Percentiles rank a stretch among this genome's conserved stretches.
phyloP scores from a whole-genome alignment of 1,284 basidiomycete species.

The Takashimella koratensis region DNA sequence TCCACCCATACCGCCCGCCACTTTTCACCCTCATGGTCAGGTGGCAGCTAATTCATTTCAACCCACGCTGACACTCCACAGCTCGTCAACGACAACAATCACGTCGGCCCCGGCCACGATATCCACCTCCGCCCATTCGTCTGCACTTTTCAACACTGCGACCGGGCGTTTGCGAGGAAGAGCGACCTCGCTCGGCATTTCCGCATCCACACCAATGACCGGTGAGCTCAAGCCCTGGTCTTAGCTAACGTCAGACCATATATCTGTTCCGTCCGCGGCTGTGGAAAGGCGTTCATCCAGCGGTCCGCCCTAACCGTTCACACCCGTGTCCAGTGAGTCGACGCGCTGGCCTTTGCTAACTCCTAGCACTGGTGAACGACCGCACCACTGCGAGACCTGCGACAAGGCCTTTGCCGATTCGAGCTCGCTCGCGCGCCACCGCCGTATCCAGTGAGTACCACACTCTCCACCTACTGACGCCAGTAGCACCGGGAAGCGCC shows the following conservation, averaged over 20 bases:
- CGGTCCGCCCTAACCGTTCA: constrained; percentile 50
- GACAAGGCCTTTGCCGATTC: constrained; percentile 57
- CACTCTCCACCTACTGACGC: neutral
- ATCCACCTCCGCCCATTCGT: constrained; percentile 38
- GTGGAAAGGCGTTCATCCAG: constrained; percentile 50
- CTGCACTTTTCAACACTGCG: constrained; percentile 47
- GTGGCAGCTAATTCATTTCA: no score
- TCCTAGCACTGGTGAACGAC: constrained; percentile 56
- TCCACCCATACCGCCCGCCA: no score
- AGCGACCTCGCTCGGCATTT: constrained; percentile 52
- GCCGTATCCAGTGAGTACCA: constrained; percentile 53
- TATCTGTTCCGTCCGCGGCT: constrained; percentile 35
- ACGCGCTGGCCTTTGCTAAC: constrained; percentile 8
- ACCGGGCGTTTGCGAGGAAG: constrained; percentile 52
- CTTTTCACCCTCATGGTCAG: no score
- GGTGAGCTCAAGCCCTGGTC: constrained; percentile 25
- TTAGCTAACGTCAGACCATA: constrained; percentile 38
- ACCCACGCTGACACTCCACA: no score
- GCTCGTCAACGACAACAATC: constrained; percentile 46
- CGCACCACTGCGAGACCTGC: constrained; percentile 55
- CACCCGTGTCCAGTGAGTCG: constrained; percentile 50
- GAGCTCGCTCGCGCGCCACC: constrained; percentile 56
- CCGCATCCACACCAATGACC: constrained; percentile 51
- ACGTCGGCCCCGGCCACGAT: constrained; percentile 36
- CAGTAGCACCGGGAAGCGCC: constrained; percentile 40